These are phyloP conservation scores for Tephrocybe sp. DNA, from an alignment of 768 basidiomycete species.

Conservation along the genomic window DNA sequence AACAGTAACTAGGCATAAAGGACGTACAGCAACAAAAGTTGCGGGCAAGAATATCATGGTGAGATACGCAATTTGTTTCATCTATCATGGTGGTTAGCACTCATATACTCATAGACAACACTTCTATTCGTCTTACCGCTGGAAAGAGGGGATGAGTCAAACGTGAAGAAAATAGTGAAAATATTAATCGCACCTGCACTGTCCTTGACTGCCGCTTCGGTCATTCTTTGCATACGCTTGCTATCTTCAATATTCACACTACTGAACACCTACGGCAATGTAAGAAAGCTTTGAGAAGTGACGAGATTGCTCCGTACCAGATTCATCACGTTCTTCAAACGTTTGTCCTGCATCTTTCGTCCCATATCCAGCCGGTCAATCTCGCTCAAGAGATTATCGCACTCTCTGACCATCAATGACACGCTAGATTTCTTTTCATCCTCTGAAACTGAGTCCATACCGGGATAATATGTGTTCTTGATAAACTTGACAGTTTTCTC, in stretches of 20 bases:
- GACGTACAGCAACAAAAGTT: slow-evolving; percentile 45
- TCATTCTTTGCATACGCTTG: slow-evolving; percentile 47
- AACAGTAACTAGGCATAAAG: neutral
- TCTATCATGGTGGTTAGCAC: slow-evolving; percentile 23
- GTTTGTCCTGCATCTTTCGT: slow-evolving; percentile 42
- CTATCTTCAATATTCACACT: slow-evolving; percentile 58
- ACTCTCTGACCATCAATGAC: slow-evolving; percentile 42
- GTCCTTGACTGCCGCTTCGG: slow-evolving; percentile 47
- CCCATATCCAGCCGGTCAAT: slow-evolving; percentile 41
- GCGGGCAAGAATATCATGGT: slow-evolving; percentile 63
- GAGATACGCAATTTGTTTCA: slow-evolving; percentile 60
- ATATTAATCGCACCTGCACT: slow-evolving; percentile 36
- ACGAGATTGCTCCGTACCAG: slow-evolving; percentile 29
- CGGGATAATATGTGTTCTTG: slow-evolving; percentile 41
- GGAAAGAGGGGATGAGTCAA: neutral
- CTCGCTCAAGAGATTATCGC: slow-evolving; percentile 46
- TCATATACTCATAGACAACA: neutral
- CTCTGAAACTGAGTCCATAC: slow-evolving; percentile 36
- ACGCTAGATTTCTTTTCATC: slow-evolving; percentile 26
- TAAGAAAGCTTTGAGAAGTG: neutral
- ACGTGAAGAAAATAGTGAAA: neutral
- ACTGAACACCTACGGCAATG: slow-evolving; percentile 46
- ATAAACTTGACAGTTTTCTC: slow-evolving; percentile 44
- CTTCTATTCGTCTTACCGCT: slow-evolving; percentile 19
- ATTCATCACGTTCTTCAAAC: slow-evolving; percentile 52